phyloP scores from a whole-genome alignment of 2,329 filamentous ascomycete genomes.

The Capronia coronata region DNA sequence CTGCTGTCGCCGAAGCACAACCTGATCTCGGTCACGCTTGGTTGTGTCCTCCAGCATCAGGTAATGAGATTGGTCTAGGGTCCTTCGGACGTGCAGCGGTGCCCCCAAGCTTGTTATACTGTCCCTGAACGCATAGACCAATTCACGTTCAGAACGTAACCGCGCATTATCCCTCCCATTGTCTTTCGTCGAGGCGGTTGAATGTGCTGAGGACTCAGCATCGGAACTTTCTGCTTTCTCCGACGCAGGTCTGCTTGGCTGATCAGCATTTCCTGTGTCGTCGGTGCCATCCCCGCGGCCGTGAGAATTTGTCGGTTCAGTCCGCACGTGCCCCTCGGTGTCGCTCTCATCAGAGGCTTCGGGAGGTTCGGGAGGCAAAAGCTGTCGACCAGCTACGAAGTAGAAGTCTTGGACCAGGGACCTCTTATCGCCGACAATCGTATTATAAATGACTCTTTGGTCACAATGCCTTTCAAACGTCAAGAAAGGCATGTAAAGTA shows the following conservation, averaged over 20 bases:
- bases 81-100: neutral
- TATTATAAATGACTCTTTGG: neutral
- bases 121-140: neutral
- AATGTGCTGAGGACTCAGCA: neutral
- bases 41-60: neutral
- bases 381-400: neutral
- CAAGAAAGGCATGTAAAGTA: neutral
- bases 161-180: neutral
- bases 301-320: neutral
- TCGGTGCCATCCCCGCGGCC: neutral
- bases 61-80: conserved; percentile 2
- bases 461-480: neutral
- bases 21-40: neutral
- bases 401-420: neutral
- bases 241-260: neutral
- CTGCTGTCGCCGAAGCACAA: conserved; percentile 1
- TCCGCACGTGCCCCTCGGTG: no score
- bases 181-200: neutral
- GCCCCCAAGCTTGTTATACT: neutral
- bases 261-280: no score
- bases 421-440: neutral
- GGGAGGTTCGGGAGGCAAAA: neutral
- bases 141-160: neutral
- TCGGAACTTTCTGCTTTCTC: neutral
- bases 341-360: neutral